Conservation (phyloP, 169 alveolate species). For the Eimeria brunetti region DNA sequence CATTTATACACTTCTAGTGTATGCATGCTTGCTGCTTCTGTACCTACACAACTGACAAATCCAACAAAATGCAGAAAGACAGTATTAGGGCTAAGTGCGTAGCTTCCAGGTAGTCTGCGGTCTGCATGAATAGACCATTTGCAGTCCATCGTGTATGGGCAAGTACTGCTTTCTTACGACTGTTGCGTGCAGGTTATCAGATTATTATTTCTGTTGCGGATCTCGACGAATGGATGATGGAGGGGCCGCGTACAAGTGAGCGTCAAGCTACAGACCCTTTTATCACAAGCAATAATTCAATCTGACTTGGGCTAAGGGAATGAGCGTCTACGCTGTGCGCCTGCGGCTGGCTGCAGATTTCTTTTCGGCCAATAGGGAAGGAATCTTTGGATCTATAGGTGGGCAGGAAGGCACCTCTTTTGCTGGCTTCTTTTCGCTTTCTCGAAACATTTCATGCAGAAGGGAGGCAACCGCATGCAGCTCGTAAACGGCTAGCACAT, state of each 20-base stretch:
- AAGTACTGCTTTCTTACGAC: background rate
- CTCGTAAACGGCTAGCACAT: background rate
- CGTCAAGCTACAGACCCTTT: background rate
- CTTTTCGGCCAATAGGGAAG: slow-evolving; percentile 63
- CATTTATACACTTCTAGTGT: background rate
- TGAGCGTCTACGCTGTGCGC: background rate
- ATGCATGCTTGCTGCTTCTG: background rate
- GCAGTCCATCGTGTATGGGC: background rate
- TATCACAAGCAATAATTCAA: background rate
- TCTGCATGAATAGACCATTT: background rate
- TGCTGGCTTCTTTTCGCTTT: background rate
- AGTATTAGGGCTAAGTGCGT: background rate
- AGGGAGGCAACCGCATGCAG: background rate
- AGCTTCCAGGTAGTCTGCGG: background rate
- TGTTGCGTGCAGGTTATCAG: slow-evolving; percentile 39
- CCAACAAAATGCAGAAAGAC: background rate
- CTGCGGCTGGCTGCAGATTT: slow-evolving; percentile 36
- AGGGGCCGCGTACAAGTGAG: slow-evolving; percentile 63
- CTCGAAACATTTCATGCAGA: background rate
- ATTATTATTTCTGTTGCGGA: background rate
- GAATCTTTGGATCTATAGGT: slow-evolving; percentile 48
- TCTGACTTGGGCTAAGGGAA: background rate
- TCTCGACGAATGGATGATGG: slow-evolving; percentile 65
- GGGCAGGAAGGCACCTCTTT: background rate
- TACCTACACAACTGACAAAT: background rate